Conservation (phyloP, 1,139 yeast species). For the Taphrina deformans region DNA sequence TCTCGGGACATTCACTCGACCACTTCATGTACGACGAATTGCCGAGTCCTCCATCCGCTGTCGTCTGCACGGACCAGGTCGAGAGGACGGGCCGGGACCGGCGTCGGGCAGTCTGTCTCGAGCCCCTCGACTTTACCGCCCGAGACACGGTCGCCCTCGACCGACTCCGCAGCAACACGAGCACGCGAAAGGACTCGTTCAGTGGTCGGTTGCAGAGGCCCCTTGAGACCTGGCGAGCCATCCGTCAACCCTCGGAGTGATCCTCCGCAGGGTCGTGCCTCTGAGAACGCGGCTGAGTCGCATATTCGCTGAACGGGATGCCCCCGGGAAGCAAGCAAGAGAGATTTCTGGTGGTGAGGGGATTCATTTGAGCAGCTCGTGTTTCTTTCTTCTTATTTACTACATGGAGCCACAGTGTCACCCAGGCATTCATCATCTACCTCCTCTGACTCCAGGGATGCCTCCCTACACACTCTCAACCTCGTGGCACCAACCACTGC, state of each 20-base stretch:
- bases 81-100: too few relatives aligned
- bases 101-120: too few relatives aligned
- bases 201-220: not conserved
- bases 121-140: constrained; percentile 1
- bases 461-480: not conserved
- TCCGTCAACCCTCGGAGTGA: not conserved
- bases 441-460: not conserved
- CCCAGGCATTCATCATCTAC: not conserved
- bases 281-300: too few relatives aligned
- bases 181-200: not conserved
- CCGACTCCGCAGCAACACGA: not conserved
- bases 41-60: too few relatives aligned
- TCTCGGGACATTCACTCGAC: too few relatives aligned
- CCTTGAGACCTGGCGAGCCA: not conserved
- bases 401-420: not conserved
- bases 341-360: too few relatives aligned
- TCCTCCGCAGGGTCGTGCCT: not conserved
- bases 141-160: constrained; percentile 11
- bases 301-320: too few relatives aligned
- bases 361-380: not conserved
- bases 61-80: too few relatives aligned
- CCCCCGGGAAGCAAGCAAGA: too few relatives aligned
- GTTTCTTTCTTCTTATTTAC: not conserved
- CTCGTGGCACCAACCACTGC: not conserved
- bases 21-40: too few relatives aligned